Evolutionary conservation across 345 rosid species (phyloP), one percentile per base, ranked within the genome.

Genomic region (Eucalyptus urophylla): DNA sequence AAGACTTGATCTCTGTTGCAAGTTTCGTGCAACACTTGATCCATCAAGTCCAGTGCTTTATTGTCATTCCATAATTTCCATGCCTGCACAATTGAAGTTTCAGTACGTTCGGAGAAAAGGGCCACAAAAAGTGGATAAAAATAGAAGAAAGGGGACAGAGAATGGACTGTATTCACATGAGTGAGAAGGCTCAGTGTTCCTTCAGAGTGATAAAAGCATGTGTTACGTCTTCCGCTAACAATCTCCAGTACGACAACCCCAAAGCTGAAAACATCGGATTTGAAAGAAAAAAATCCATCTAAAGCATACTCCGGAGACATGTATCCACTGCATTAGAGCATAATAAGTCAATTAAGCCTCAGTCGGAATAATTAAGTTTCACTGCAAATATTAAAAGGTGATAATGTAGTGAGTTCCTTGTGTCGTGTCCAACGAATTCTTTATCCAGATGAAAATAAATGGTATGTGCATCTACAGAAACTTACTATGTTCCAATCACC

Each of bases 401-500:
- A 80, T 69, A n/a, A 56, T 25, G 15, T 60, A 27, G 67, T 27
- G 67, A 60, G 31, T 60, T 1, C 31, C 67, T 60, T 27, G 67
- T 25, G 67, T 60, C 0, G 31, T 60, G 31, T 60, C 14, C 15
- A 60, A 60, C 15, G 5, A 60, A 60, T 27, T 60, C n/a, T 60
- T 25, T 60, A 25, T 25, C 31, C 5, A 54, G 3, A 54, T 3
- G 6, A 54, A 54, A 54, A 54, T 54, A 54, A 54, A 54, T 22
- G 60, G 60, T 54, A 22, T 22, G 60, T 22, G 27, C 31, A 60
- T 37, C 44, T 19, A 11, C 83, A 37, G 6, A 37, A 89, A 88
- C 94, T 94, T 93, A 96, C 99, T 94, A 95, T 62, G 99, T 97
- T 88, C 98, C 97, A 5, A 95, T 94, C 12, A 96, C 95, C 88